A percentile compares a stretch with the other conserved stretches of the same genome.
Evolutionary conservation across 495 filamentous ascomycete species (phyloP).

Genomic region (Cairneyella variabilis): DNA sequence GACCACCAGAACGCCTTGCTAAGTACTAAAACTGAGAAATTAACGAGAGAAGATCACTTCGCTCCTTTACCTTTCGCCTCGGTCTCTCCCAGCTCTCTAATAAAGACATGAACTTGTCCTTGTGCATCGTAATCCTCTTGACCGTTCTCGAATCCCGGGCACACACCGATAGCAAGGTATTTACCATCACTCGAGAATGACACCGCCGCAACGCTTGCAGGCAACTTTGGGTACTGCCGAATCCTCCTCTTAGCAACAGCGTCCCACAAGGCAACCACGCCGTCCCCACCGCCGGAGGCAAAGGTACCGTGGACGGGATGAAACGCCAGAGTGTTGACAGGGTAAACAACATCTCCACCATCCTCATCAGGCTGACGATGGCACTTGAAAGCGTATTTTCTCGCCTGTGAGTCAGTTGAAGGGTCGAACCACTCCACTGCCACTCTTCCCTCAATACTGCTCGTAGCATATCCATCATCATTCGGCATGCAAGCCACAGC

Average conservation of each 20-base stretch:
- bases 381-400: slow-evolving; percentile 99
- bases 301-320: slow-evolving; percentile 91
- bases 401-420: slow-evolving; percentile 71
- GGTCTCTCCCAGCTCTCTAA: slow-evolving; percentile 77
- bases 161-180: slow-evolving; percentile 77
- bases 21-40: slow-evolving; percentile 19
- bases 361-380: slow-evolving; percentile 65
- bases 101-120: slow-evolving; percentile 69
- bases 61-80: slow-evolving; percentile 87
- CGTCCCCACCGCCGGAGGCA: slow-evolving; percentile 89
- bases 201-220: slow-evolving; percentile 71
- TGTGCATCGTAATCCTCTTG: slow-evolving; percentile 69
- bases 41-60: slow-evolving; percentile 30
- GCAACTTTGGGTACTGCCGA: slow-evolving; percentile 81
- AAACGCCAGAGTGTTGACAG: slow-evolving; percentile 90
- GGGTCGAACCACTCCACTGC: slow-evolving; percentile 98
- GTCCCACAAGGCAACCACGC: slow-evolving; percentile 94
- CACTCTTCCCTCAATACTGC: slow-evolving; percentile 86
- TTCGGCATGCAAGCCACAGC: slow-evolving; percentile 96
- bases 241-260: slow-evolving; percentile 87
- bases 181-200: slow-evolving; percentile 76
- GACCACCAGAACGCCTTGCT: slow-evolving; percentile 21
- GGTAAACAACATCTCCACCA: slow-evolving; percentile 84
- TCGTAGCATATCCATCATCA: slow-evolving; percentile 84
- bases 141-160: slow-evolving; percentile 90